Base-by-base conservation (phyloP, 768 basidiomycete genomes). In the Coprinellus aureogranulatus region DNA sequence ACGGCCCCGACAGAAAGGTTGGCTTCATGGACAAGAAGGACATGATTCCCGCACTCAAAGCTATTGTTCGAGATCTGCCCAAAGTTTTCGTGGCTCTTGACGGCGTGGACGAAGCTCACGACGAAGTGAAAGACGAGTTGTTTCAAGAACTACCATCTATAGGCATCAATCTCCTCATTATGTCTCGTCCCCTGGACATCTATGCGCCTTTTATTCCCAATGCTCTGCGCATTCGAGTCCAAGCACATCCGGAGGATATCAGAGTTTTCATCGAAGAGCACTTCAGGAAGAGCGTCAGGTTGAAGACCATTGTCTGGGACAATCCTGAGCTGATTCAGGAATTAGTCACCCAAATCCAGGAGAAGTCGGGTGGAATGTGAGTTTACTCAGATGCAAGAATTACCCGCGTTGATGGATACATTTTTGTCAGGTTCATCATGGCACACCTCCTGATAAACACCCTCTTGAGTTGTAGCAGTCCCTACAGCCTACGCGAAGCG, bases 231-330 rank as follows among this genome's bases (percentile, higher is more conserved):
- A 18, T 55, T 6, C 9, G 18, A 2, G 46, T 55, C 9, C 39
- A 55, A 14, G 54, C 25, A n/a, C 22, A 26, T 14, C 18, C n/a
- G n/a, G 42, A 55, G n/a, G 54, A 55, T 25, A 55, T 55, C 26
- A 42, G 25, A 28, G 22, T 18, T n/a, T 55, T 55, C 23, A 31
- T 55, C 54, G 27, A 6, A 22, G 37, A 10, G 22, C 40, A 46
- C 16, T 20, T 55, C 40, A 25, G 42, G 20, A 25, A 54, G 39
- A 54, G n/a, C 20, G 20, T 34, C 25, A 34, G 53, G 18, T 39
- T 54, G 26, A 28, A 34, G 22, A 23, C 10, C 40, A 54, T 54
- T n/a, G 30, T 41, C 37, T 18, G 28, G 39, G 27, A 20, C 3
- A 34, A 54, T 8, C 37, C 53, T 12, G 37, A 22, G 4, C 26